Conservation (phyloP, 331 rosid genomes). For the Saraca asoca region DNA sequence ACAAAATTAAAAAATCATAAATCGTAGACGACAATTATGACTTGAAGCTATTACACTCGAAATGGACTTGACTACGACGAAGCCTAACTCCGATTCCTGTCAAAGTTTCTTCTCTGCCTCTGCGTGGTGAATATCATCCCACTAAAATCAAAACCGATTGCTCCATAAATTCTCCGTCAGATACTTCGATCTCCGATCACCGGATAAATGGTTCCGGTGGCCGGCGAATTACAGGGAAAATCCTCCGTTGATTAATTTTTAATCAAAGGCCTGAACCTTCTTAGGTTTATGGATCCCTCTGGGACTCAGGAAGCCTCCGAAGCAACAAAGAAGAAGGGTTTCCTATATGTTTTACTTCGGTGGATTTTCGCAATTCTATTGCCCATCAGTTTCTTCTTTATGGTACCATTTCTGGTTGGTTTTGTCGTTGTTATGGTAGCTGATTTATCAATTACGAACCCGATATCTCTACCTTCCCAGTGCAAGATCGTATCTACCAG, state of each 20-base stretch:
- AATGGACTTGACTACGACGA: background rate
- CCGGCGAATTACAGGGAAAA: constrained; percentile 36
- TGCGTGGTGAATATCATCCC: background rate
- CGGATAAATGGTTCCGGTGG: constrained; percentile 83
- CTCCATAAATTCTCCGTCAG: background rate
- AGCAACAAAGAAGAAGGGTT: constrained; percentile 30
- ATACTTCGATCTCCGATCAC: constrained; percentile 54
- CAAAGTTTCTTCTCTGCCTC: constrained; percentile 3
- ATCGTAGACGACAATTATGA: no score
- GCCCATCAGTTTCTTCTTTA: constrained; percentile 46
- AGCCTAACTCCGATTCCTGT: background rate
- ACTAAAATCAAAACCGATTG: background rate
- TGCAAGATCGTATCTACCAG: constrained; percentile 89
- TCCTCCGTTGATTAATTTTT: constrained; percentile 1
- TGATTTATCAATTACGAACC: constrained; percentile 53
- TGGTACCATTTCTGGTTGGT: constrained; percentile 48
- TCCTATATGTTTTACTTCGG: constrained; percentile 40
- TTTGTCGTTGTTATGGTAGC: constrained; percentile 44
- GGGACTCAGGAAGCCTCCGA: constrained; percentile 48
- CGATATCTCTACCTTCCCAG: constrained; percentile 75
- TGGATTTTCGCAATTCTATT: constrained; percentile 47
- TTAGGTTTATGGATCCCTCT: constrained; percentile 61
- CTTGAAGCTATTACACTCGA: no score
- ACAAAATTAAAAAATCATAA: no score
- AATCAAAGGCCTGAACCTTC: background rate